Conservation (phyloP, 306 rosid genomes). For the Mimosa bimucronata region DNA sequence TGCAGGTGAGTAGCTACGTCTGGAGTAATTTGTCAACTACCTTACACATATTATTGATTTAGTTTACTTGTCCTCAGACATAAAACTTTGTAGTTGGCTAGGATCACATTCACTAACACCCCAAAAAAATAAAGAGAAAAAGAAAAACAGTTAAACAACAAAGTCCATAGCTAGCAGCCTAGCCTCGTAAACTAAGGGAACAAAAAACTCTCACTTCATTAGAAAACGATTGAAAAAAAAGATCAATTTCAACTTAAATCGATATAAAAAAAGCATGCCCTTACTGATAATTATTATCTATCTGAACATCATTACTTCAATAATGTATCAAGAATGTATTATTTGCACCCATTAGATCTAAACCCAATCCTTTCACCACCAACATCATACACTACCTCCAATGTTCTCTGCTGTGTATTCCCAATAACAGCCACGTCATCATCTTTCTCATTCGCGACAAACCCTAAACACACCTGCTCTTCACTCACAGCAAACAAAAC, state of each 20-base stretch:
- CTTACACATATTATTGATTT: not conserved
- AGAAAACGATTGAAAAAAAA: not conserved
- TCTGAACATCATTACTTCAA: not conserved
- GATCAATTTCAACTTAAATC: not conserved
- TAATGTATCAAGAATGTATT: not conserved
- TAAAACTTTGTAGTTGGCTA: no score
- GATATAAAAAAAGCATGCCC: not conserved
- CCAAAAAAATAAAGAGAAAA: no score
- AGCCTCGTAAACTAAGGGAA: no score
- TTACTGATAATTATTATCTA: no score
- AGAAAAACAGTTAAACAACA: not conserved
- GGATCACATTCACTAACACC: no score
- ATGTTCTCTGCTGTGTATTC: slow-evolving; percentile 68
- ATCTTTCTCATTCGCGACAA: slow-evolving; percentile 52
- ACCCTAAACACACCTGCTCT: slow-evolving; percentile 65
- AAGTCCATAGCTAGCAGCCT: no score
- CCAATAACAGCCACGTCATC: slow-evolving; percentile 55
- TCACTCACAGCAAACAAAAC: slow-evolving; percentile 32
- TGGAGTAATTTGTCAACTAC: not conserved
- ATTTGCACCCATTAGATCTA: slow-evolving; percentile 49
- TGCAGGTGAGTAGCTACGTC: not conserved
- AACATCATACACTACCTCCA: slow-evolving; percentile 67
- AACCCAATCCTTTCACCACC: slow-evolving; percentile 66
- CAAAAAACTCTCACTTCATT: no score
- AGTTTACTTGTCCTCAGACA: no score